These are phyloP conservation scores for Penicillium fuscoglaucum DNA, from an alignment of 2,329 filamentous ascomycete genomes.

Conservation along the genomic window DNA sequence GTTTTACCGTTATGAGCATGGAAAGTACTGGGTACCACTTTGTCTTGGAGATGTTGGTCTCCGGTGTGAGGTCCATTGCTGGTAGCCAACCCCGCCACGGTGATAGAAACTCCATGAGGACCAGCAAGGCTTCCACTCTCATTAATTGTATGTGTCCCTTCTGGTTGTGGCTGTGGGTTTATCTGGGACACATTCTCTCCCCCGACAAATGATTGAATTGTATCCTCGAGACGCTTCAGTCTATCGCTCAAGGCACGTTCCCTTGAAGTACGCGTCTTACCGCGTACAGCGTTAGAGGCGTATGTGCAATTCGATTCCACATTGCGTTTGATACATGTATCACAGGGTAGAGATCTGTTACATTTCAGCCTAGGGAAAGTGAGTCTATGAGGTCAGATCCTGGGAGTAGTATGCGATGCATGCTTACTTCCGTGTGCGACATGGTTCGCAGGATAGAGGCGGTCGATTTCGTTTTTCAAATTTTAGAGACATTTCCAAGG, in stretches of 20 bases:
- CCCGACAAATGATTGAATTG: slow-evolving; percentile 6
- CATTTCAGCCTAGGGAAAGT: slow-evolving; percentile 8
- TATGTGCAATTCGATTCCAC: not conserved
- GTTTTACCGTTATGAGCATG: slow-evolving; percentile 2
- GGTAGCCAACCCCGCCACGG: not conserved
- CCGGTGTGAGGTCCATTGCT: not conserved
- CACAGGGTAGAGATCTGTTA: slow-evolving; percentile 10
- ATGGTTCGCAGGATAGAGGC: slow-evolving; percentile 13
- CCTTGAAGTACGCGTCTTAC: not conserved
- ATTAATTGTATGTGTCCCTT: not conserved
- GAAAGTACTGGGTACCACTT: not conserved
- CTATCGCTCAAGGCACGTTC: slow-evolving; percentile 8
- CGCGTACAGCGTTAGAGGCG: slow-evolving; percentile 13
- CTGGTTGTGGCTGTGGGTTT: not conserved
- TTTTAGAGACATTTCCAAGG: not conserved
- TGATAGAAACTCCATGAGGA: not conserved
- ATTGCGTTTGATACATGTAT: slow-evolving; percentile 9
- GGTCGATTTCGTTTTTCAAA: slow-evolving; percentile 15
- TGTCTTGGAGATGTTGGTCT: not conserved
- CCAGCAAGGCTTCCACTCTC: not conserved
- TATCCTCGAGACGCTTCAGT: slow-evolving; percentile 11
- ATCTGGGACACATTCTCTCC: not conserved
- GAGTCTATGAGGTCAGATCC: not conserved
- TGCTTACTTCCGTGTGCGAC: slow-evolving; percentile 15
- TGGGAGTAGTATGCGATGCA: not conserved